Base-by-base conservation (phyloP, 257 asterid species). In the Plectranthus barbatus region DNA sequence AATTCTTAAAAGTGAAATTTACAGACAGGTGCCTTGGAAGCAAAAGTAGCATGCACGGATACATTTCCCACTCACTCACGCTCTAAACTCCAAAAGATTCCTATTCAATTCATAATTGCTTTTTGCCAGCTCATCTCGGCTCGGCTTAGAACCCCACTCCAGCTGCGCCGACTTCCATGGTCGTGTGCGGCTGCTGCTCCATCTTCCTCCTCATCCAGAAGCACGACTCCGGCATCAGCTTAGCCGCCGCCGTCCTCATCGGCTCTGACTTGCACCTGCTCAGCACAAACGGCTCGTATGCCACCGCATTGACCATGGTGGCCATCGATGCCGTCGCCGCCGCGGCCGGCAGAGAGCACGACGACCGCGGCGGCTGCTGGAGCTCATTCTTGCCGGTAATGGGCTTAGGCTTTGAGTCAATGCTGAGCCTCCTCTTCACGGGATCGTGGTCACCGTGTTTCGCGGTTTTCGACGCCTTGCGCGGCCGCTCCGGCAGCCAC, bases 181-280 rank as follows among this genome's bases (percentile, higher is more conserved):
- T 58, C 23, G 94, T 81, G 13, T 79, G 51, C 14, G 84, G 69
- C 56, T 83, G 95, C 69, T 95, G 98, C 91, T 82, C 94, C 70
- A 83, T 69, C 72, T 88, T 68, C 48, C 85, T 81, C 18, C 69
- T 58, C 64, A 86, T 91, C 96, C 98, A 88, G 70, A 72, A 81
- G 59, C 95, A 88, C 10, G 88, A 75, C 41, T 91, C 96, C 20
- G 95, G 94, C 72, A 81, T n/a, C 9, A 93, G 90, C 88, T 90
- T 93, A 64, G 86, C 87, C 68, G 96, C 91, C 44, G 97, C 99
- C 18, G 95, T 79, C 68, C 88, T 85, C 97, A 93, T 85, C 50
- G 99, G 99, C 91, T 90, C 99, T 5, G 99, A 93, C 82, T 93
- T 93, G 70, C 99, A 93, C 74, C 99, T 74, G 0, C 95, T 87